Evolutionary conservation across 768 basidiomycete genomes (phyloP).

Genomic region (Pleurotus djamor): DNA sequence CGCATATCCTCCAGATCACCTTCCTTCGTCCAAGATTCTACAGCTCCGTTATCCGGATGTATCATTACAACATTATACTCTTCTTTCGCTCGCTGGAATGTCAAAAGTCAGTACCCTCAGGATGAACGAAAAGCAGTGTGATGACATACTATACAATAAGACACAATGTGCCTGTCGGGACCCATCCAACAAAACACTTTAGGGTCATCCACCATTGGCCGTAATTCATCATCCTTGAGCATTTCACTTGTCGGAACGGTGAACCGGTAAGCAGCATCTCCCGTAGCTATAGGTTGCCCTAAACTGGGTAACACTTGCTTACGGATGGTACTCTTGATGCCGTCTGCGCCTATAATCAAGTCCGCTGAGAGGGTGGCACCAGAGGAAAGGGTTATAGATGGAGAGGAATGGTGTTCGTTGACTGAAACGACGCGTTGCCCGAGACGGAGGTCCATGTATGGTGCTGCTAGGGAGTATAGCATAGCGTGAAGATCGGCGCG

Average conservation of each 20-base stretch:
- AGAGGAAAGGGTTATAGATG: slow-evolving; percentile 32
- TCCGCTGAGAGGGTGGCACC: slow-evolving; percentile 36
- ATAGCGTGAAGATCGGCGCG: slow-evolving; percentile 47
- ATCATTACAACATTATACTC: slow-evolving; percentile 43
- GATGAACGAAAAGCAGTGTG: neutral
- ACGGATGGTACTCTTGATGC: slow-evolving; percentile 37
- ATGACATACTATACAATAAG: slow-evolving; percentile 27
- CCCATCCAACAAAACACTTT: slow-evolving; percentile 62
- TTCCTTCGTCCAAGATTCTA: slow-evolving; percentile 40
- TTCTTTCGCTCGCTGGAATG: slow-evolving; percentile 25
- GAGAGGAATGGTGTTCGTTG: slow-evolving; percentile 13
- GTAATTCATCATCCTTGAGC: slow-evolving; percentile 48
- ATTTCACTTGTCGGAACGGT: slow-evolving; percentile 42
- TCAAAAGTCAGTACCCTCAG: neutral
- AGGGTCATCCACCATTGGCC: slow-evolving; percentile 41
- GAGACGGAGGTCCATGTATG: slow-evolving; percentile 30
- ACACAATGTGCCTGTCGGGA: slow-evolving; percentile 33
- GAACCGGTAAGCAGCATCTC: slow-evolving; percentile 61
- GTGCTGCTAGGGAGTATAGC: slow-evolving; percentile 27
- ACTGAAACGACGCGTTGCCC: slow-evolving; percentile 27
- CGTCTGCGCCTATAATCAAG: slow-evolving; percentile 38
- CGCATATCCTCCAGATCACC: slow-evolving; percentile 43
- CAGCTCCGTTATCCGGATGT: slow-evolving; percentile 33
- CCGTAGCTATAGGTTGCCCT: slow-evolving; percentile 47
- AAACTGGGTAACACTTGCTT: slow-evolving; percentile 42